Evolutionary conservation across 139 green algal species (phyloP).

Genomic region (Chlamydomonas incerta): DNA sequence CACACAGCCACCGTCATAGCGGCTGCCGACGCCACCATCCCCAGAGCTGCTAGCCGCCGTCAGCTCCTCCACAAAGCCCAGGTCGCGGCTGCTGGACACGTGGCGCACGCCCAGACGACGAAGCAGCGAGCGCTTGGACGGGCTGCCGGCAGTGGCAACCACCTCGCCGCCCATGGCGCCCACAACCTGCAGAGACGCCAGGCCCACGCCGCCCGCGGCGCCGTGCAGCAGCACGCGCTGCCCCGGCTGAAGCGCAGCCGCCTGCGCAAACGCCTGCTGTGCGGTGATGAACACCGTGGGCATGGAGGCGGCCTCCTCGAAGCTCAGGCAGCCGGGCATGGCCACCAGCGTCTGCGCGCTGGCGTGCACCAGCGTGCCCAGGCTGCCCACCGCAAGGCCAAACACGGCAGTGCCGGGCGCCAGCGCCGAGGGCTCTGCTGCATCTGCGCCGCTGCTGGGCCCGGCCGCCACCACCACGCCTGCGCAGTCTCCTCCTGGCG

Average conservation of each 20-base stretch:
- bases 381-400: slow-evolving; percentile 81
- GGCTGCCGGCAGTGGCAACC: slow-evolving; percentile 76
- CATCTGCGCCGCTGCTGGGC: neutral
- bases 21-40: slow-evolving; percentile 11
- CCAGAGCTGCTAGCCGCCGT: too few relatives aligned
- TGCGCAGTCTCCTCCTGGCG: slow-evolving; percentile 82
- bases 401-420: slow-evolving; percentile 79
- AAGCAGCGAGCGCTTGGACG: slow-evolving; percentile 80
- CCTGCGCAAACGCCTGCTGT: slow-evolving; percentile 66
- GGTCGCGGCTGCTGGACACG: slow-evolving; percentile 75
- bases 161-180: slow-evolving; percentile 45
- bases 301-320: slow-evolving; percentile 78
- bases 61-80: slow-evolving; percentile 70
- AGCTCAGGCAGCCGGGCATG: slow-evolving; percentile 74
- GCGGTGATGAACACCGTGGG: slow-evolving; percentile 89
- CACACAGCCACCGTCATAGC: too few relatives aligned
- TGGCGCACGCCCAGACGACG: slow-evolving; percentile 61
- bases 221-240: slow-evolving; percentile 80
- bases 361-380: slow-evolving; percentile 74
- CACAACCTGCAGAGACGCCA: slow-evolving; percentile 81
- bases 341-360: slow-evolving; percentile 63
- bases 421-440: slow-evolving; percentile 19
- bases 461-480: slow-evolving; percentile 74
- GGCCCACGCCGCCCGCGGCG: slow-evolving; percentile 82
- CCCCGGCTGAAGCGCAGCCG: slow-evolving; percentile 28